phyloP scores from a whole-genome alignment of 805 yeast species.

The Jamesozyma jinghongensis region DNA sequence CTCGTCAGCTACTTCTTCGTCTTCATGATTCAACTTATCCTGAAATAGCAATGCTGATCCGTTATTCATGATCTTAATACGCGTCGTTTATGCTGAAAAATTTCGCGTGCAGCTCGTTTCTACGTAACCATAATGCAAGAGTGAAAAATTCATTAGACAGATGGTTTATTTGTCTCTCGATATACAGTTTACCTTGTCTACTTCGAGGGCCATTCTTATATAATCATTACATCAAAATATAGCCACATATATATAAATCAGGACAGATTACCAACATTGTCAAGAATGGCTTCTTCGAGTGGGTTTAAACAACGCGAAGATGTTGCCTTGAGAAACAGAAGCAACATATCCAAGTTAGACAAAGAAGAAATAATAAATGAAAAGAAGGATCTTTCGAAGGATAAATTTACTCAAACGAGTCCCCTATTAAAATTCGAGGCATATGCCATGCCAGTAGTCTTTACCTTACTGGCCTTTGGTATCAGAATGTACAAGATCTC shows the following conservation, averaged over 20 bases:
- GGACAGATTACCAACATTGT: neutral
- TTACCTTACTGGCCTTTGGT: constrained; percentile 40
- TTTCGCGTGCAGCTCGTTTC: no score
- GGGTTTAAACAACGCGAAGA: neutral
- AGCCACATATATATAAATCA: no score
- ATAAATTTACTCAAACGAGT: neutral
- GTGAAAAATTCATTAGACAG: neutral
- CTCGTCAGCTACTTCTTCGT: constrained; percentile 63
- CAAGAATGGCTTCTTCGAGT: constrained; percentile 3
- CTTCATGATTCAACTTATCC: constrained; percentile 3
- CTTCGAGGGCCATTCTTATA: no score
- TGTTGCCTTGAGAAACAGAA: neutral
- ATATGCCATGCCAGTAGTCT: constrained; percentile 34
- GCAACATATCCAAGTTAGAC: neutral
- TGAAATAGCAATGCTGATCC: neutral
- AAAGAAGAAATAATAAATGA: neutral
- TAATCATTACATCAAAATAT: neutral
- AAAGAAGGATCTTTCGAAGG: constrained; percentile 1
- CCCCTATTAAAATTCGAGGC: constrained; percentile 24
- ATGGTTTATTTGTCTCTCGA: no score
- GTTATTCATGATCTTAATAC: neutral
- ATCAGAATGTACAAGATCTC: constrained; percentile 55
- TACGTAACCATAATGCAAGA: no score
- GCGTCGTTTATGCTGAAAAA: no score
- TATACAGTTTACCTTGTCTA: no score